Conservation (phyloP, 2,329 filamentous ascomycete species). For the Phyllachora maydis region DNA sequence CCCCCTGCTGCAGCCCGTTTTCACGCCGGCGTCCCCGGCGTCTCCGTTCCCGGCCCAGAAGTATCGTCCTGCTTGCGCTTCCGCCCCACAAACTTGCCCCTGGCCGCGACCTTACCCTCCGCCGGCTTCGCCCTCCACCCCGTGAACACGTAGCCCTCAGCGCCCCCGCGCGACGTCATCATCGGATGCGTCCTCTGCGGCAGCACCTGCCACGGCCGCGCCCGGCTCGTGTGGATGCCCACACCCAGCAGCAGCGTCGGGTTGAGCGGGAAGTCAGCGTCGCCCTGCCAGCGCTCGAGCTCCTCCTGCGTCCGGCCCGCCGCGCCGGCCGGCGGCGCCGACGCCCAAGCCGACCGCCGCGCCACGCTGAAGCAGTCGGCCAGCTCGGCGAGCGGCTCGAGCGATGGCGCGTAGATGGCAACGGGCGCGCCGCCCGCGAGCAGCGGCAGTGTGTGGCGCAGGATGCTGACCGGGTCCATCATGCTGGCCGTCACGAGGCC, state of each 20-base stretch:
- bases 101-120: slow-evolving; percentile 60
- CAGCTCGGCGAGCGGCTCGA: slow-evolving; percentile 60
- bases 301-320: slow-evolving; percentile 16
- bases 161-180: slow-evolving; percentile 76
- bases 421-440: slow-evolving; percentile 68
- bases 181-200: slow-evolving; percentile 82
- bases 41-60: slow-evolving; percentile 2
- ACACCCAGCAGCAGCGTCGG: slow-evolving; percentile 66
- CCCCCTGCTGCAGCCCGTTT: too few species aligned
- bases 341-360: slow-evolving; percentile 51
- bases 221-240: slow-evolving; percentile 60
- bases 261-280: slow-evolving; percentile 67
- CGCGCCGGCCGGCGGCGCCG: slow-evolving; percentile 18
- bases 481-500: slow-evolving; percentile 64
- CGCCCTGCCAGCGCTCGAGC: slow-evolving; percentile 34
- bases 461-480: slow-evolving; percentile 61
- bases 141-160: slow-evolving; percentile 81
- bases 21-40: slow-evolving; percentile 2
- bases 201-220: slow-evolving; percentile 73
- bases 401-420: slow-evolving; percentile 62
- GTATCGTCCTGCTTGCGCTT: slow-evolving; percentile 32
- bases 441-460: slow-evolving; percentile 58
- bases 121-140: slow-evolving; percentile 64
- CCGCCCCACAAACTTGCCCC: slow-evolving; percentile 57
- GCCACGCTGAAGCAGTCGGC: slow-evolving; percentile 72